Base-by-base conservation (phyloP, 2,329 filamentous ascomycete genomes). In the Decorospora gaudefroyi region DNA sequence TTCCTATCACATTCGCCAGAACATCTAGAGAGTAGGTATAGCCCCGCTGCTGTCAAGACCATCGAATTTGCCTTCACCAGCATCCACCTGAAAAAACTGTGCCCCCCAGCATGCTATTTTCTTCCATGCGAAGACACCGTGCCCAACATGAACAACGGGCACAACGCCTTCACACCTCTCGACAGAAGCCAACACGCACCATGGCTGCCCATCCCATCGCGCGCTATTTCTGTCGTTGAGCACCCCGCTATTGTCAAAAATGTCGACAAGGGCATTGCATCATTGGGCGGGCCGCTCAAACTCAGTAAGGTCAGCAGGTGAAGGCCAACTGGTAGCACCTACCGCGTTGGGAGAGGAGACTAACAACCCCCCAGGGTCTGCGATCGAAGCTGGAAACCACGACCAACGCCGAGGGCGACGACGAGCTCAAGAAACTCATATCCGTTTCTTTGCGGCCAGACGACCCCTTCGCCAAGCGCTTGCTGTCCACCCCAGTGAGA, bases 401-500 rank as follows among this genome's bases (percentile, higher is more conserved):
- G 15, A 46, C 46, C 32, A 53, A 57, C 23, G 48, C 43, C 21
- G 52, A 61, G 9, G 52, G 51, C 33, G 57, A 60, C 12, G 59
- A 62, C 30, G 72, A 75, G 44, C 62, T 73, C 25, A 75, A 78
- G 42, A 74, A 75, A 27, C 73, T 76, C 37, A 73, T 81, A 16
- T 86, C 86, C 2, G 73, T 95, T n/a, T 88, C 87, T 58, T 76
- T 97, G 40, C 84, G 88, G 15, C 88, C 87, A 16, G 81, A 90
- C 53, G 90, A 95, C 68, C 85, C 86, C 2, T 83, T 89, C 61
- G 84, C 87, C 59, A 86, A 87, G 57, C 88, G 88, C 6, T 76
- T 96, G 49, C 76, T 86, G 56, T 96, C 92, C 6, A 84, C 85
- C 28, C 87, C 86, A 63, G 81, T 85, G 21, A 74, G 81, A 13